Evolutionary conservation across 2,329 filamentous ascomycete species (phyloP), one percentile per base, ranked within the genome.

Genomic region (Acrodontium crateriforme): DNA sequence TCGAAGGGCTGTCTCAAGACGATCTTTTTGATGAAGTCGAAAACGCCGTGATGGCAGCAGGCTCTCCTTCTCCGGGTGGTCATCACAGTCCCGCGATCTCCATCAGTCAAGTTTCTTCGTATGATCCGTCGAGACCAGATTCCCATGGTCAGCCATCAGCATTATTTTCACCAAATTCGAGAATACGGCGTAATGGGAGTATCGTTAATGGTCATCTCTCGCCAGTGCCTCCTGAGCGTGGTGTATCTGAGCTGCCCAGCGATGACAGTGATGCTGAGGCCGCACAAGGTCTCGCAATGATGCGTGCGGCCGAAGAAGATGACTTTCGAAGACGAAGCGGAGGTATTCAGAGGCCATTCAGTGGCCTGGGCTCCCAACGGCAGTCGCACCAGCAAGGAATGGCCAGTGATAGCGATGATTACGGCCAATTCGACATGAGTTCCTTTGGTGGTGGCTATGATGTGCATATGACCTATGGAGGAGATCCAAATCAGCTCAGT

Each of bases 251-350:
- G 34, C 57, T 28, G 8, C 66, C 65, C 41, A 63, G 64, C 37
- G 78, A 87, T 30, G 83, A 91, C 27, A 91, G 83, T 47, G 87
- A 95, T 47, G 74, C 79, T 0, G 87, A 94, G 53, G 87, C 79
- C 12, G 75, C 78, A 20, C 82, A 82, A 35, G 87, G 89, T 10
- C 59, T 91, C 28, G 70, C 80, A 48, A 84, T 84, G 40, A 73
- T 95, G 67, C 74, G 74, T 33, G 72, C 85, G 56, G 84, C 83
- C 4, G 83, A 92, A 36, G 71, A 83, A 50, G 63, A 69, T 24
- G 64, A 65, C 35, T 59, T 56, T 12, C 71, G 73, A 27, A 65
- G 69, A 32, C 68, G 70, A 40, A 74, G 69, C 44, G 63, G 66
- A 39, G 63, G 65, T 10, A 56, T 60, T 40, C 58, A 65, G 11